Conservation (phyloP, 1,139 yeast genomes). For the Candida gigantensis region DNA sequence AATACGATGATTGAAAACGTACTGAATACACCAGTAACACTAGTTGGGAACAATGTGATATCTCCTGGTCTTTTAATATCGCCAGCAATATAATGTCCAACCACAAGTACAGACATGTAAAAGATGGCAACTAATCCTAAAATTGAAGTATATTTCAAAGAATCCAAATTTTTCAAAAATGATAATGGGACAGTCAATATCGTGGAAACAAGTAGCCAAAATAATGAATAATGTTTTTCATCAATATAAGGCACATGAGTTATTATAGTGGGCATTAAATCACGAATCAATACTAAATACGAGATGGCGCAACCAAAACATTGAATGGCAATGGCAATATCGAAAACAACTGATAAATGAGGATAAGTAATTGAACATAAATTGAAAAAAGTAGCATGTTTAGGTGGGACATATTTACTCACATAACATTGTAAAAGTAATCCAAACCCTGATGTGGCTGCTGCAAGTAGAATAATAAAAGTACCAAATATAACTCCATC, state of each 20-base stretch:
- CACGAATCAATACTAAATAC: slow-evolving; percentile 48
- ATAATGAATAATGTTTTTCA: slow-evolving; percentile 25
- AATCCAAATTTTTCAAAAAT: slow-evolving; percentile 45
- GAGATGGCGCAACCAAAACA: slow-evolving; percentile 57
- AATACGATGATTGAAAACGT: slow-evolving; percentile 52
- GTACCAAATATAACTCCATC: slow-evolving; percentile 79
- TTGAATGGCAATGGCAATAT: slow-evolving; percentile 83
- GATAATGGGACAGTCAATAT: slow-evolving; percentile 43
- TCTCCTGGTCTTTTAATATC: slow-evolving; percentile 58
- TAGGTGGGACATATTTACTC: slow-evolving; percentile 65
- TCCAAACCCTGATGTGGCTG: slow-evolving; percentile 77
- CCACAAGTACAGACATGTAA: slow-evolving; percentile 41
- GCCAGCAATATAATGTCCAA: slow-evolving; percentile 33
- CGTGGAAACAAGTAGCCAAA: slow-evolving; percentile 42
- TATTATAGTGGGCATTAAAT: slow-evolving; percentile 45
- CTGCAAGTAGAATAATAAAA: slow-evolving; percentile 67
- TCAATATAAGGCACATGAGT: slow-evolving; percentile 24
- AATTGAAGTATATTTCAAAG: slow-evolving; percentile 45
- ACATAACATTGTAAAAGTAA: slow-evolving; percentile 76
- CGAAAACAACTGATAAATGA: slow-evolving; percentile 76
- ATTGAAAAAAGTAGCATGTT: slow-evolving; percentile 84
- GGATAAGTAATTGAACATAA: slow-evolving; percentile 87
- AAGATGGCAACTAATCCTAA: slow-evolving; percentile 43
- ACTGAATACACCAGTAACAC: slow-evolving; percentile 62
- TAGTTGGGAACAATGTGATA: slow-evolving; percentile 57